Evolutionary conservation across 352 stramenopile genomes (phyloP).

Genomic region (Phytophthora agathidicida): DNA sequence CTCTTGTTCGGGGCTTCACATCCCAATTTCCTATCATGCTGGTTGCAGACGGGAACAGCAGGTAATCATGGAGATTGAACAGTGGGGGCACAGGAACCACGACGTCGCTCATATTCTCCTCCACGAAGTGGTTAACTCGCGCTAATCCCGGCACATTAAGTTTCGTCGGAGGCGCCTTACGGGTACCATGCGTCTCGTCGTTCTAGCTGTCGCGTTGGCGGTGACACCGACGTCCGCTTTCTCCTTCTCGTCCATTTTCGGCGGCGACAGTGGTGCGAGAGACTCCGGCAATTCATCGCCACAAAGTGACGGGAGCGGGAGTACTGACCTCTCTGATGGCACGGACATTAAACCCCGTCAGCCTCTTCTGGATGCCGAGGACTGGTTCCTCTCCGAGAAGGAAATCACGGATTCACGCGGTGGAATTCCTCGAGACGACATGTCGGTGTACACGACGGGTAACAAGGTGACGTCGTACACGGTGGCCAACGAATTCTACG

Average conservation of each 20-base stretch:
- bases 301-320: neutral
- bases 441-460: conserved; percentile 37
- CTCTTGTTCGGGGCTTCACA: too few relatives aligned
- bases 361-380: conserved; percentile 39
- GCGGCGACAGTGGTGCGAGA: neutral
- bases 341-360: conserved; percentile 29
- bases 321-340: neutral
- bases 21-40: too few relatives aligned
- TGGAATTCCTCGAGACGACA: conserved; percentile 36
- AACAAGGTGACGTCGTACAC: conserved; percentile 53
- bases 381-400: conserved; percentile 53
- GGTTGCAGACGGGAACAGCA: too few relatives aligned
- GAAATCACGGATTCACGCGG: conserved; percentile 52
- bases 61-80: too few relatives aligned
- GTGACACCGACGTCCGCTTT: neutral
- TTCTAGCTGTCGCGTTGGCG: neutral
- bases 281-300: neutral
- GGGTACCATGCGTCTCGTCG: too few relatives aligned
- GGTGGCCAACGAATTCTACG: conserved; percentile 48
- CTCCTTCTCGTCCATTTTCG: conserved; percentile 4
- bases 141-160: too few relatives aligned
- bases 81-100: too few relatives aligned
- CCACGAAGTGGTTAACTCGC: too few relatives aligned
- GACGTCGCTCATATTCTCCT: too few relatives aligned
- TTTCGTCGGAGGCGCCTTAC: too few relatives aligned